Conservation (phyloP, 2,329 filamentous ascomycete genomes). For the Raffaelea ambrosiae region DNA sequence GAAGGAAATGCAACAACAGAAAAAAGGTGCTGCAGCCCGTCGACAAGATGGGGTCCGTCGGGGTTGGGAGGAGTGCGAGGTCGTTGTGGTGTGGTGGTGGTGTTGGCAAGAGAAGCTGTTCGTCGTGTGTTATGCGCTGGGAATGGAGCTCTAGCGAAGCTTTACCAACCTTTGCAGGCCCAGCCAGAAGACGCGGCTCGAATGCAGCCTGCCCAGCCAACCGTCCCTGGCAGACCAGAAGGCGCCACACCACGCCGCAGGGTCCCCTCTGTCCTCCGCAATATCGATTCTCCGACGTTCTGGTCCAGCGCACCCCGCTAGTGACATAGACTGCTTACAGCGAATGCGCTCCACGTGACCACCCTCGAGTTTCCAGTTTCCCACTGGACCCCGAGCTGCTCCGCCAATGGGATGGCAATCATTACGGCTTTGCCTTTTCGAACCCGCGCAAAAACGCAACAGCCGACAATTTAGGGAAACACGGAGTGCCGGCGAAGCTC, state of each 20-base stretch:
- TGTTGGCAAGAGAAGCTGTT: too few species aligned
- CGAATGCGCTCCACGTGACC: background rate
- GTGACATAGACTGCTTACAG: background rate
- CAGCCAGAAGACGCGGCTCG: conserved; percentile 27
- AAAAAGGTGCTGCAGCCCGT: too few species aligned
- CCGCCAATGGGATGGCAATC: conserved; percentile 13
- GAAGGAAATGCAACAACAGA: too few species aligned
- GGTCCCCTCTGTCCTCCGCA: conserved; percentile 6
- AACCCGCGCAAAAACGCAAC: conserved; percentile 12
- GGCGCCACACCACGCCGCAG: background rate
- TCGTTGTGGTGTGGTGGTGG: too few species aligned
- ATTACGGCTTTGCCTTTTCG: conserved; percentile 11
- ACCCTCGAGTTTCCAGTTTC: background rate
- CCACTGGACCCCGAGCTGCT: background rate
- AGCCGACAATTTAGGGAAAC: conserved; percentile 7
- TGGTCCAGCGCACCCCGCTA: background rate
- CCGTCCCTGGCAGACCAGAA: background rate
- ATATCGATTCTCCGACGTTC: conserved; percentile 8
- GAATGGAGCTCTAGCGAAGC: too few species aligned
- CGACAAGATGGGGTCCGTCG: too few species aligned
- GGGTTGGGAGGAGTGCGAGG: too few species aligned
- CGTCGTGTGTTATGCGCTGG: too few species aligned
- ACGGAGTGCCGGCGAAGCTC: conserved; percentile 11
- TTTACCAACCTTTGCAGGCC: too few species aligned
- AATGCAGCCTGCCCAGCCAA: conserved; percentile 26